Conservation (phyloP, 176 grass and related monocot genomes). For the Phyllostachys edulis region DNA sequence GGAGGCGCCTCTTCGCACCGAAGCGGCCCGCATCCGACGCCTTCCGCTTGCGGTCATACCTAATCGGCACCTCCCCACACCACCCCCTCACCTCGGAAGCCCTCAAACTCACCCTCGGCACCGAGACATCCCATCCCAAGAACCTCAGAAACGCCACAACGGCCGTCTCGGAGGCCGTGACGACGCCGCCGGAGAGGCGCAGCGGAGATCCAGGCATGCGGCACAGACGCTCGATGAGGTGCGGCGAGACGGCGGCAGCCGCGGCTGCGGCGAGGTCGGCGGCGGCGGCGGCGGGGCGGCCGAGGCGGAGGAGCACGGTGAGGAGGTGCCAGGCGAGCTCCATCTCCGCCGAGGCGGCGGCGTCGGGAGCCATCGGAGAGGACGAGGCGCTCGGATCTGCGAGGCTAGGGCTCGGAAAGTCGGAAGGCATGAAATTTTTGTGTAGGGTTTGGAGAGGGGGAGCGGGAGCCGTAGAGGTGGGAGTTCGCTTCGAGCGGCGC, state of each 20-base stretch:
- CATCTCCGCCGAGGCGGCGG: constrained; percentile 6
- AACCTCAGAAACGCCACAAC: constrained; percentile 34
- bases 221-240: constrained; percentile 47
- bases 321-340: constrained; percentile 81
- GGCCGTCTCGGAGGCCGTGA: constrained; percentile 46
- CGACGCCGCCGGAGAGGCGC: constrained; percentile 27
- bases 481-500: not conserved
- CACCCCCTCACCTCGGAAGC: constrained; percentile 14
- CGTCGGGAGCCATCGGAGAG: constrained; percentile 32
- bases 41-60: constrained; percentile 73
- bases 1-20: constrained; percentile 43
- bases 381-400: constrained; percentile 30
- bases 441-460: constrained; percentile 21
- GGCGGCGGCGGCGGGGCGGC: constrained; percentile 37
- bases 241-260: not conserved
- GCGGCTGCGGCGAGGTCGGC: constrained; percentile 36
- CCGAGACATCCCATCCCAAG: constrained; percentile 19
- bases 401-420: not conserved
- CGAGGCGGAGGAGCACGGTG: constrained; percentile 74
- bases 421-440: constrained; percentile 3
- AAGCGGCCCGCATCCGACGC: constrained; percentile 3
- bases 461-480: not conserved
- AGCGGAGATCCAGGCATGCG: constrained; percentile 57
- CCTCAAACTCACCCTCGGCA: constrained; percentile 14
- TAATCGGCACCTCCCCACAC: not conserved